Conservation (phyloP, 139 green algal genomes). For the Asterochloris sp. region DNA sequence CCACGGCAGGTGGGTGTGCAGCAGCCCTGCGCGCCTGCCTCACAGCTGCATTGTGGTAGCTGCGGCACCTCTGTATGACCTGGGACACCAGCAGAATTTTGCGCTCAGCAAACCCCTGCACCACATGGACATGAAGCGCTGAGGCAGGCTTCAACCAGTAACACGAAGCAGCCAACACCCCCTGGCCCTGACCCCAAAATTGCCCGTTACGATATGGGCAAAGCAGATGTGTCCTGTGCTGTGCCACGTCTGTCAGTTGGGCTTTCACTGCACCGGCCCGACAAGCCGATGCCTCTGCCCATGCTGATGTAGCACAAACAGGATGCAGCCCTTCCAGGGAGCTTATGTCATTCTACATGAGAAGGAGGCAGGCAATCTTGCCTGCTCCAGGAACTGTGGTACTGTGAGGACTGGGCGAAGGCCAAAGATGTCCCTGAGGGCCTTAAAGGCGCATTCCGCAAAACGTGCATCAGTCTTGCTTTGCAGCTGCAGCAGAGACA, state of each 20-base stretch:
- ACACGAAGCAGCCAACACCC: too few species aligned
- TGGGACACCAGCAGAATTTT: constrained; percentile 68
- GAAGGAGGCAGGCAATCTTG: background rate
- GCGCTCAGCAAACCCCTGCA: constrained; percentile 73
- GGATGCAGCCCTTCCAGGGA: background rate
- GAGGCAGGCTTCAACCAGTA: too few species aligned
- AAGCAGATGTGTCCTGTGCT: too few species aligned
- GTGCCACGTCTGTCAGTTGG: too few species aligned
- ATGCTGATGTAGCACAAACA: background rate
- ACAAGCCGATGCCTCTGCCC: background rate
- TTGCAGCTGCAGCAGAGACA: constrained; percentile 47
- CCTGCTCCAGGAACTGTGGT: constrained; percentile 71
- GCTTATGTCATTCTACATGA: background rate
- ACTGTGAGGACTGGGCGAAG: constrained; percentile 55
- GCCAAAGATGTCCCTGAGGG: constrained; percentile 56
- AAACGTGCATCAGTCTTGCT: constrained; percentile 74
- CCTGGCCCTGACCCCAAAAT: too few species aligned
- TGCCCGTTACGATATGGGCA: too few species aligned
- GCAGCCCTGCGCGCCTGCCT: constrained; percentile 46
- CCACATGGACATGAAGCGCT: background rate
- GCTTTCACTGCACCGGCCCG: too few species aligned
- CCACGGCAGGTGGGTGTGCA: background rate
- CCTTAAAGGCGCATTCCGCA: constrained; percentile 55
- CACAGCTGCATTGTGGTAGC: constrained; percentile 55
- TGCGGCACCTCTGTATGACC: constrained; percentile 46